Conservation (phyloP, 108 stramenopile genomes). For the Discostella pseudostelligera region DNA sequence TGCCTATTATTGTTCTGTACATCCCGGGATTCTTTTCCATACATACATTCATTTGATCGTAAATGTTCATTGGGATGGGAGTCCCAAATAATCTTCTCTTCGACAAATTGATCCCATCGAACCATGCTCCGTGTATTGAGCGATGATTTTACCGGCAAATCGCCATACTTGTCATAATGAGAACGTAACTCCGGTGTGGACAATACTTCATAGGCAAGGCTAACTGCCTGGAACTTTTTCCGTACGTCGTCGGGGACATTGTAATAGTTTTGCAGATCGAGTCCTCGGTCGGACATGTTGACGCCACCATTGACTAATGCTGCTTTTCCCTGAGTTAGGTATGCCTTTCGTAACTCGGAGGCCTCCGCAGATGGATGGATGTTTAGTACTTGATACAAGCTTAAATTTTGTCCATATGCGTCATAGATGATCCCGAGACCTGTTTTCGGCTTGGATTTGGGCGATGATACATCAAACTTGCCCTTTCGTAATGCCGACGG, state of each 20-base stretch:
- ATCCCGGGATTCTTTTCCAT: too few species aligned
- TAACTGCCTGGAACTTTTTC: slow-evolving; percentile 34
- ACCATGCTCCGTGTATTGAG: slow-evolving; percentile 12
- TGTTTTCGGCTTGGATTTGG: not conserved
- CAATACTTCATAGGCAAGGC: slow-evolving; percentile 36
- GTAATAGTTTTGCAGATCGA: slow-evolving; percentile 5
- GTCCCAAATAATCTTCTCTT: slow-evolving; percentile 31
- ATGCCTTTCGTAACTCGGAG: slow-evolving; percentile 16
- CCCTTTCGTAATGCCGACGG: slow-evolving; percentile 25
- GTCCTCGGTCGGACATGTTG: not conserved
- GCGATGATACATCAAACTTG: slow-evolving; percentile 4
- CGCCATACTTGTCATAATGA: slow-evolving; percentile 20
- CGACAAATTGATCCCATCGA: slow-evolving; percentile 30
- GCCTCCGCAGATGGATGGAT: slow-evolving; percentile 13
- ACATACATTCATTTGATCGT: not conserved
- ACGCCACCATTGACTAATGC: slow-evolving; percentile 14
- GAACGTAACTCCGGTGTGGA: slow-evolving; percentile 18
- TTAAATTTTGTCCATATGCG: slow-evolving; percentile 17
- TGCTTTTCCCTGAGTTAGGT: slow-evolving; percentile 23
- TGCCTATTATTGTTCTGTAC: too few species aligned
- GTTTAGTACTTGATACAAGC: slow-evolving; percentile 17
- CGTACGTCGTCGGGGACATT: slow-evolving; percentile 22
- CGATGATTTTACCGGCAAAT: not conserved
- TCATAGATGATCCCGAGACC: slow-evolving; percentile 21
- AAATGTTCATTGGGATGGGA: slow-evolving; percentile 22